Base-by-base conservation (phyloP, 192 early-diverging fungal genomes). In the Diversispora epigaea region DNA sequence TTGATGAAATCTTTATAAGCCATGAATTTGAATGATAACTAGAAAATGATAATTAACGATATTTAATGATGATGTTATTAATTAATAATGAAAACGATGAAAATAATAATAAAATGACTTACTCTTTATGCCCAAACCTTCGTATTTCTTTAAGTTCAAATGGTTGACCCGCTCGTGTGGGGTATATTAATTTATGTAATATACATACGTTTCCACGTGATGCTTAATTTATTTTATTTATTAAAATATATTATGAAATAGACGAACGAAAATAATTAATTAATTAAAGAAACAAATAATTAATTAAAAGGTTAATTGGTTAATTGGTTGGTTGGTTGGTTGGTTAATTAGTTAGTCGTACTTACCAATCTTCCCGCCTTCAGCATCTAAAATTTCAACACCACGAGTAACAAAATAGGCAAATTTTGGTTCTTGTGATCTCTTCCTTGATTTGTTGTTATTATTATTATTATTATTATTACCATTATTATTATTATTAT, bases 1-100 rank as follows among this genome's bases (percentile, higher is more conserved):
- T 98, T 39, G 90, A 89, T 0, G 93, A 78, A 40, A 98, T 85
- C 45, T 95, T 94, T 49, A 93, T 93, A n/a, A 95, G 83, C 96
- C 96, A 98, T 41, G 96, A 97, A 78, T 98, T 98, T 21, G 95
- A 91, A 72, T 85, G 86, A 73, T 93, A 93, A 54, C 91, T 93
- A 76, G 19, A 3, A 40, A 52, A 67, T 32, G 21, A 44, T 25
- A 49, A 40, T 40, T 1, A 32, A 73, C 4, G 4, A 67, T 21
- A 49, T 21, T 6, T 50, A 21, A 54, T 66, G 12, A 54, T 66
- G 12, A 69, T 57, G 19, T 19, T n/a, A 65, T 46, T 3, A 12
- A 8, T 9, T 45, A 40, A 54, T 68, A 54, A 6, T 62, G 41
- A 44, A 68, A 14, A 49, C 19, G 62, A 22, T n/a, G 14, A 32